A percentile compares a stretch with the other conserved stretches of the same genome.
phyloP scores from a whole-genome alignment of 2,329 filamentous ascomycete species.

The Escovopsis weberi region DNA sequence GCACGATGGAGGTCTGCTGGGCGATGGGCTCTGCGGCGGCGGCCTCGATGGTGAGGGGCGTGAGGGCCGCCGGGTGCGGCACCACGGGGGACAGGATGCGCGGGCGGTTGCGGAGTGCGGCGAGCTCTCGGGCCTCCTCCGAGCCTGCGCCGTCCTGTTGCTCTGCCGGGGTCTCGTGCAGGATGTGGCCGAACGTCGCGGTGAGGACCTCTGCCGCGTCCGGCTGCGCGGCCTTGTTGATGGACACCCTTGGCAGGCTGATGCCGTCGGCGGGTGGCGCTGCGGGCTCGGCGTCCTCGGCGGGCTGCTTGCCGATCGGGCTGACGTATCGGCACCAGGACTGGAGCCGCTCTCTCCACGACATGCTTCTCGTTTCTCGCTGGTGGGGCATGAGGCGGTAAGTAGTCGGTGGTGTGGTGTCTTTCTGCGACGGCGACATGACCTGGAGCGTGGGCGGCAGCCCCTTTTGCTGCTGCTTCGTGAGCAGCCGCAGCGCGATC shows the following conservation, averaged over 20 bases:
- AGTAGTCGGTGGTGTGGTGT: background rate
- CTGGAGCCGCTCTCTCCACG: conserved; percentile 20
- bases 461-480: conserved; percentile 10
- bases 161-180: conserved; percentile 17
- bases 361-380: conserved; percentile 18
- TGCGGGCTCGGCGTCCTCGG: background rate
- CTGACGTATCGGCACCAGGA: conserved; percentile 17
- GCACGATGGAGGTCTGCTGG: conserved; percentile 22
- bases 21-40: conserved; percentile 9
- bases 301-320: conserved; percentile 6
- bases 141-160: no score
- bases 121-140: conserved; percentile 1
- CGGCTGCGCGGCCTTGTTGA: background rate
- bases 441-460: conserved; percentile 8
- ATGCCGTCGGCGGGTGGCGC: background rate
- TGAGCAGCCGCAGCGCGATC: conserved; percentile 30
- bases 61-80: conserved; percentile 33
- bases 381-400: conserved; percentile 11
- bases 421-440: conserved; percentile 5
- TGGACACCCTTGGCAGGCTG: background rate
- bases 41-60: conserved; percentile 20
- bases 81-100: conserved; percentile 30
- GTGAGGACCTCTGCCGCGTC: conserved; percentile 13
- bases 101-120: conserved; percentile 2
- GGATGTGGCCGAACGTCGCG: conserved; percentile 37